phyloP scores from a whole-genome alignment of 2,329 filamentous ascomycete species.

The Xylaria sp. region DNA sequence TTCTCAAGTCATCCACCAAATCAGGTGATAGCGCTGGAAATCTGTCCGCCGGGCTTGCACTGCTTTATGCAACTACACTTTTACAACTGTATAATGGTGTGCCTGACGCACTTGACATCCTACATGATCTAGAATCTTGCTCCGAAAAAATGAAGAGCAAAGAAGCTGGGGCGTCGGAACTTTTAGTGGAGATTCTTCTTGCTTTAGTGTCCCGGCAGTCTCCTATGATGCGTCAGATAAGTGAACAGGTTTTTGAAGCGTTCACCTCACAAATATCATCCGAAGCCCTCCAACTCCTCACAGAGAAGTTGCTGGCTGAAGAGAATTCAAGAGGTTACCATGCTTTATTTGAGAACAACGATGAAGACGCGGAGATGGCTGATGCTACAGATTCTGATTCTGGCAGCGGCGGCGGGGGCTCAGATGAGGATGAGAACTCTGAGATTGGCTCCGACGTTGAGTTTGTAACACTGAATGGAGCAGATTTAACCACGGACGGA shows the following conservation, averaged over 20 bases:
- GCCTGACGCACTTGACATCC: conserved; percentile 81
- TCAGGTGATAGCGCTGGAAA: conserved; percentile 53
- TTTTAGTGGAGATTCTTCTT: conserved; percentile 88
- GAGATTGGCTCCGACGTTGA: conserved; percentile 56
- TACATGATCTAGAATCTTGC: conserved; percentile 83
- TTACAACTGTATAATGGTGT: conserved; percentile 93
- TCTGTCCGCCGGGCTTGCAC: conserved; percentile 71
- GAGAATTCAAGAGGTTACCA: conserved; percentile 87
- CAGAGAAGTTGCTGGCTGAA: conserved; percentile 77
- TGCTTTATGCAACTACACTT: conserved; percentile 85
- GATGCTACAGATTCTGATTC: conserved; percentile 56
- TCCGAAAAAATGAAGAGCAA: conserved; percentile 72
- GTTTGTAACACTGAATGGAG: conserved; percentile 53
- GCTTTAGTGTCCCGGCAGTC: conserved; percentile 89
- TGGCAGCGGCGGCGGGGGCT: conserved; percentile 54
- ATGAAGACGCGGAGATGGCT: conserved; percentile 67
- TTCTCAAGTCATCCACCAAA: conserved; percentile 56
- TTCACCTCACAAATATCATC: conserved; percentile 80
- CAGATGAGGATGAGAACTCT: conserved; percentile 55
- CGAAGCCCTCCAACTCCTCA: conserved; percentile 73
- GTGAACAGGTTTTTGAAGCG: conserved; percentile 85
- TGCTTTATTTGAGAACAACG: conserved; percentile 81
- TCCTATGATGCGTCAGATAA: conserved; percentile 83
- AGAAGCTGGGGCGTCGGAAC: conserved; percentile 69
- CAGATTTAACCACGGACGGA: conserved; percentile 53